These are phyloP conservation scores for Pseudohalonectria lignicola DNA, from an alignment of 2,329 filamentous ascomycete genomes.

Conservation along the genomic window DNA sequence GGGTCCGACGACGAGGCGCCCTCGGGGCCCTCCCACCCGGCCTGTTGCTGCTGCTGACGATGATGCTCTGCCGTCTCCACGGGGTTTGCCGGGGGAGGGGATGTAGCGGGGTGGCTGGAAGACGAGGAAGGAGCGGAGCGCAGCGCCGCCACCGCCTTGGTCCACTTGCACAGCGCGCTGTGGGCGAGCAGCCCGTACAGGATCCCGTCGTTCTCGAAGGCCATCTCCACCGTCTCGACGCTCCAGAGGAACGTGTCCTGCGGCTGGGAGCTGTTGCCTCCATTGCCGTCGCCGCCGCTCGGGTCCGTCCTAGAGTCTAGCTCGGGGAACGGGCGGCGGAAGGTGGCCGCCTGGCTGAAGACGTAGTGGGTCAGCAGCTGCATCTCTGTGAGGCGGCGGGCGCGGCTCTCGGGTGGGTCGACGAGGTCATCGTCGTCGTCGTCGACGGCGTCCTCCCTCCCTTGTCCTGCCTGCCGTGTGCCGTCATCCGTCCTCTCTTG, in stretches of 20 bases:
- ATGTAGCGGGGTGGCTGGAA: too few relatives aligned
- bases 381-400: conserved; percentile 24
- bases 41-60: conserved; percentile 13
- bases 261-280: not conserved
- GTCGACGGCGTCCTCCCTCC: not conserved
- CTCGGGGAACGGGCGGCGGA: conserved; percentile 5
- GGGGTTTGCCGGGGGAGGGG: too few relatives aligned
- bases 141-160: conserved; percentile 5
- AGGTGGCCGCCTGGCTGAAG: conserved; percentile 16
- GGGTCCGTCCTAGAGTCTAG: not conserved
- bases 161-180: conserved; percentile 24
- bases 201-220: conserved; percentile 19
- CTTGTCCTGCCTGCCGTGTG: not conserved
- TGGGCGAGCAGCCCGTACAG: conserved; percentile 23
- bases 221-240: conserved; percentile 20
- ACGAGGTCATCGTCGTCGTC: conserved; percentile 12
- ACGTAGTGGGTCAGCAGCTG: conserved; percentile 23
- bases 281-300: not conserved
- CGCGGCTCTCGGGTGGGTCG: conserved; percentile 20
- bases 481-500: not conserved
- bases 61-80: too few relatives aligned
- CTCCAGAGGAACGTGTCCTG: conserved; percentile 15
- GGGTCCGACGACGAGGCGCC: not conserved
- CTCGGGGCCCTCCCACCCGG: conserved; percentile 3
- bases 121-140: too few relatives aligned